Evolutionary conservation across 2,329 filamentous ascomycete species (phyloP).

Genomic region (Ceratocystis diversiconidia): DNA sequence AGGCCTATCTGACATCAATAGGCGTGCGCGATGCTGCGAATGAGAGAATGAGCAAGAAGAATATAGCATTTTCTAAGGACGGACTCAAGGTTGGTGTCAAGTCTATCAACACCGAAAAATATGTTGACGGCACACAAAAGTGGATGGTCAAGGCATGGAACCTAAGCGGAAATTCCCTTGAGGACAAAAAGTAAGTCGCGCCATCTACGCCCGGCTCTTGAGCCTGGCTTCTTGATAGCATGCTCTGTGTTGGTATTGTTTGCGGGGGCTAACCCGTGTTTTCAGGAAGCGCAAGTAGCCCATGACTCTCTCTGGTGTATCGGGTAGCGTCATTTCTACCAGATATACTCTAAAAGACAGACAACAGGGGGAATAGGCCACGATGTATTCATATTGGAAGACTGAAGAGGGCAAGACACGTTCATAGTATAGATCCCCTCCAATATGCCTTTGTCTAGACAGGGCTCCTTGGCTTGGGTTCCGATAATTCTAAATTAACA

Average conservation of each 20-base stretch:
- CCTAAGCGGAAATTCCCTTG: constrained; percentile 29
- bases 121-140: constrained; percentile 59
- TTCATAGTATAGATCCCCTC: no score
- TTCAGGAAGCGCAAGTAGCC: no score
- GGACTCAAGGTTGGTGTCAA: constrained; percentile 59
- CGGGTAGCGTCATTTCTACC: no score
- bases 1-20: constrained; percentile 53
- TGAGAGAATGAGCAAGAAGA: constrained; percentile 59
- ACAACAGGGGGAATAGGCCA: no score
- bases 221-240: constrained; percentile 2
- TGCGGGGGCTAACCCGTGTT: no score
- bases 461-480: neutral
- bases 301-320: no score
- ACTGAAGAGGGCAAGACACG: no score
- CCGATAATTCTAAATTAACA: neutral
- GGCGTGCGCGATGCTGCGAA: constrained; percentile 52
- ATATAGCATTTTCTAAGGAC: constrained; percentile 62
- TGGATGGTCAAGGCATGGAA: constrained; percentile 55
- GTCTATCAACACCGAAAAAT: constrained; percentile 52
- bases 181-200: constrained; percentile 21
- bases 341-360: no score
- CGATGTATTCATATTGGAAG: no score
- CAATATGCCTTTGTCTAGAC: no score
- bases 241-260: no score
- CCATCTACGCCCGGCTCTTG: neutral